These are phyloP conservation scores for Neospermospora avenae DNA, from an alignment of 2,329 filamentous ascomycete genomes.

Conservation along the genomic window DNA sequence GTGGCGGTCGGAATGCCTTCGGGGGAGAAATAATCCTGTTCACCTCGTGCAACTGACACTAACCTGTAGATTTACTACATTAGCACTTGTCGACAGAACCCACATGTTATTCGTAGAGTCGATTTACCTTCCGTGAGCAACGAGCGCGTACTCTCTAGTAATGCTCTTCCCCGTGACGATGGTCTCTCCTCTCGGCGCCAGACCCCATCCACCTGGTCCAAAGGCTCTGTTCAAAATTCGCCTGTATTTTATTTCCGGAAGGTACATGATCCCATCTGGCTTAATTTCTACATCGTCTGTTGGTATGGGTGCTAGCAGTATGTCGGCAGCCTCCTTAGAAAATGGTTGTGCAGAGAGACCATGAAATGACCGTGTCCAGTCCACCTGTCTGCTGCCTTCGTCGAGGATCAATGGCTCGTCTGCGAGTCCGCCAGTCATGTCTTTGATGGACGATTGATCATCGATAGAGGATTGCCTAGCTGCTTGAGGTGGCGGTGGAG, in stretches of 20 bases:
- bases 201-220: slow-evolving; percentile 91
- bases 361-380: slow-evolving; percentile 71
- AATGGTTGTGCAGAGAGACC: slow-evolving; percentile 64
- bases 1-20: slow-evolving; percentile 91
- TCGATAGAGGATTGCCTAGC: slow-evolving; percentile 50
- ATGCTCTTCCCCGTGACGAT: slow-evolving; percentile 54
- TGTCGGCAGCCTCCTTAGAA: slow-evolving; percentile 58
- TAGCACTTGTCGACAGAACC: slow-evolving; percentile 14
- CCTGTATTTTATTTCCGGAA: slow-evolving; percentile 97
- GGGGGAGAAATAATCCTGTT: slow-evolving; percentile 88
- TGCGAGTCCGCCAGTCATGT: slow-evolving; percentile 48
- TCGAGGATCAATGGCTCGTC: slow-evolving; percentile 47
- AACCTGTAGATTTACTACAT: slow-evolving; percentile 53
- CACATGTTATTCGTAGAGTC: neutral
- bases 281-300: slow-evolving; percentile 89
- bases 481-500: neutral
- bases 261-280: slow-evolving; percentile 92
- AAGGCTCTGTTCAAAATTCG: slow-evolving; percentile 87
- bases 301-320: slow-evolving; percentile 61
- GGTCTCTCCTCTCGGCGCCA: slow-evolving; percentile 82
- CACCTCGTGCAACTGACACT: slow-evolving; percentile 87
- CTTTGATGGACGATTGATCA: slow-evolving; percentile 33
- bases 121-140: slow-evolving; percentile 76
- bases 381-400: slow-evolving; percentile 53
- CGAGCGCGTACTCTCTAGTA: slow-evolving; percentile 89